A percentile compares a stretch with the other conserved stretches of the same genome.
These are phyloP conservation scores for Lunularia cruciata DNA, from an alignment of 225 moss, liverwort and hornwort species.

Conservation along the genomic window DNA sequence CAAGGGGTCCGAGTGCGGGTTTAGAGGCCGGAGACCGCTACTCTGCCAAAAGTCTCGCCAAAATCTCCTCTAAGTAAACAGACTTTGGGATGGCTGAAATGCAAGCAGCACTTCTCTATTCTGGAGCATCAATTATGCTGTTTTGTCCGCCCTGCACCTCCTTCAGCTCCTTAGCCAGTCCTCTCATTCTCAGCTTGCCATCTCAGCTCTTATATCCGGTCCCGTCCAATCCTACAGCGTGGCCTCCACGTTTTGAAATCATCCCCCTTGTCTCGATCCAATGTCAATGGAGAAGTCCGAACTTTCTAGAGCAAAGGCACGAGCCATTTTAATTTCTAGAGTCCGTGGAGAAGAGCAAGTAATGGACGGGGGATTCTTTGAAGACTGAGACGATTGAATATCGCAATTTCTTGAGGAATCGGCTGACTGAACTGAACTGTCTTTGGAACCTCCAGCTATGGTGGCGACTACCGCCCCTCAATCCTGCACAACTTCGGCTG, in stretches of 20 bases:
- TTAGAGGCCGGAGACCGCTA: too few species aligned
- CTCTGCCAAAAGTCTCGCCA: too few species aligned
- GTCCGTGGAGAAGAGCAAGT: not conserved
- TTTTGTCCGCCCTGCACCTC: not conserved
- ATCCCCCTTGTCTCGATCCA: too few species aligned
- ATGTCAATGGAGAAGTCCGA: too few species aligned
- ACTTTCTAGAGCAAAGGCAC: too few species aligned
- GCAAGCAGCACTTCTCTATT: not conserved
- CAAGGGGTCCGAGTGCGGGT: too few species aligned
- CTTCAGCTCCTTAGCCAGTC: not conserved
- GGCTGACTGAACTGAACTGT: not conserved
- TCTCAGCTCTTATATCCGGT: constrained; percentile 14
- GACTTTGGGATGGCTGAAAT: too few species aligned
- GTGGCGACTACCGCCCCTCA: constrained; percentile 21
- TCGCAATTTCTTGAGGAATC: too few species aligned
- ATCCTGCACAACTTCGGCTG: constrained; percentile 1
- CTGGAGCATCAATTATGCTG: not conserved
- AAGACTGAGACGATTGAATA: not conserved
- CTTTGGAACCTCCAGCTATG: constrained; percentile 5
- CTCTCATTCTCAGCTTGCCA: not conserved
- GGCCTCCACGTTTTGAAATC: not conserved
- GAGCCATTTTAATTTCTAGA: not conserved
- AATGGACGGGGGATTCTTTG: not conserved
- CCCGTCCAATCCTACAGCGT: not conserved
- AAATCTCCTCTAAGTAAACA: too few species aligned